Base-by-base conservation (phyloP, 2,329 filamentous ascomycete genomes). In the Cordyceps pruinosa region DNA sequence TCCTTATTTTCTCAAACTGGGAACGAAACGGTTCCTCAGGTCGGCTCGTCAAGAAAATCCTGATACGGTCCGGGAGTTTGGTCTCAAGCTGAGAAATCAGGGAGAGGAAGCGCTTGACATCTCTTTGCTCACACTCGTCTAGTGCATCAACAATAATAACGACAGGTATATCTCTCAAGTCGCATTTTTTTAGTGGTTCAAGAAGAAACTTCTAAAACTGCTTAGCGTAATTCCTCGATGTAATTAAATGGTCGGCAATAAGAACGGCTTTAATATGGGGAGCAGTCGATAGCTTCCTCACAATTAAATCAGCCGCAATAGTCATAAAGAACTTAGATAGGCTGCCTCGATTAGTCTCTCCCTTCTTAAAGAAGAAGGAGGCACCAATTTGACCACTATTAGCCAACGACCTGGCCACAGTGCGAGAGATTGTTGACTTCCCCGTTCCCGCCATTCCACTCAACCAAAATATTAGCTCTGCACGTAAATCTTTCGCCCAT, bases 41-140 rank as follows among this genome's bases (percentile, higher is more conserved):
- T 13, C 75, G 65, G 44, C 74, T 77, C 0, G 75, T 77, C 0
- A 78, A 19, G 28, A 78, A 74, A 1, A 73, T 53, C 47, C 64
- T 67, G 9, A 75, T 44, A 7, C 44, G 48, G 47, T 13, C 65
- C 30, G 54, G 70, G 58, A 34, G 60, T 30, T 49, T n/a, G 5
- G 30, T 13, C 3, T 32, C 32, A 63, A 63, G 26, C 47, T 25
- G 23, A 12, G 60, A 53, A 1, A 42, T 13, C 5, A 49, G 46
- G 12, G 64, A 63, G 34, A 53, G 10, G 2, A 53, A 19, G 17
- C 21, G 50, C 5, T 34, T 32, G 2, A 54, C 23, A 2, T 34
- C 46, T n/a, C n/a, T n/a, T 8, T n/a, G 7, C 10, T 57, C 47
- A 17, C 55, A 57, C n/a, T 57, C 55, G 34, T 57, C 55, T 1